Conservation (phyloP, 768 basidiomycete genomes). For the Kwoniella sp. region DNA sequence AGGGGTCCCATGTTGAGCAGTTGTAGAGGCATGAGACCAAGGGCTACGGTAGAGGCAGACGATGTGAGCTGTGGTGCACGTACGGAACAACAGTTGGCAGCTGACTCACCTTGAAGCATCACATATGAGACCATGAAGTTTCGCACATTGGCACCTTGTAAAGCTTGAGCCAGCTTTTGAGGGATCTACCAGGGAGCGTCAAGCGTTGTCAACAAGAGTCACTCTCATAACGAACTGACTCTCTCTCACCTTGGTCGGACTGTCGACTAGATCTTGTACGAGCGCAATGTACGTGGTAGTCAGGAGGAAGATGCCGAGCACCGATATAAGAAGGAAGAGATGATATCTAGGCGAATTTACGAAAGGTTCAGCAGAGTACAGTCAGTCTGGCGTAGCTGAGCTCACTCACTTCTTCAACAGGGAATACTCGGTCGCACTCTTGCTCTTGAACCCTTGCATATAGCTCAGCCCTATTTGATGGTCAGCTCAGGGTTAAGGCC, state of each 20-base stretch:
- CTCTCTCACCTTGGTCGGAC: conserved; percentile 74
- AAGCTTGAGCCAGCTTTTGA: conserved; percentile 81
- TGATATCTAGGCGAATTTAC: no score
- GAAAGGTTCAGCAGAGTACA: no score
- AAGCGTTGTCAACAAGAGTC: no score
- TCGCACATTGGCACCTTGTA: conserved; percentile 65
- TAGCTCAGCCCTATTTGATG: conserved; percentile 67
- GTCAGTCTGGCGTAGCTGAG: no score
- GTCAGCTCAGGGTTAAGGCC: no score
- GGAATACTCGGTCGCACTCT: conserved; percentile 92
- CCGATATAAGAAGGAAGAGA: conserved; percentile 85
- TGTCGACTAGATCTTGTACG: conserved; percentile 85
- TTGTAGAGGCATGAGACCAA: conserved; percentile 95
- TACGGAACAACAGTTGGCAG: not conserved
- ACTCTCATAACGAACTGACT: no score
- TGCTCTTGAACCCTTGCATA: conserved; percentile 82
- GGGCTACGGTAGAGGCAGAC: conserved; percentile 62
- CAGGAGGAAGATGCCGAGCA: conserved; percentile 90
- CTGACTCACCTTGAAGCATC: conserved; percentile 59
- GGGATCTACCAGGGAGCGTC: conserved; percentile 61
- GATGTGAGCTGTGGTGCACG: not conserved
- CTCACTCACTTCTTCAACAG: conserved; percentile 78
- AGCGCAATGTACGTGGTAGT: conserved; percentile 91
- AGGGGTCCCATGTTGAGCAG: conserved; percentile 87
- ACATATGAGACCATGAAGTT: conserved; percentile 59